Percentiles rank a stretch among this genome's conserved stretches.
Evolutionary conservation across 345 rosid genomes (phyloP).

Genomic region (Eutrema japonicum): DNA sequence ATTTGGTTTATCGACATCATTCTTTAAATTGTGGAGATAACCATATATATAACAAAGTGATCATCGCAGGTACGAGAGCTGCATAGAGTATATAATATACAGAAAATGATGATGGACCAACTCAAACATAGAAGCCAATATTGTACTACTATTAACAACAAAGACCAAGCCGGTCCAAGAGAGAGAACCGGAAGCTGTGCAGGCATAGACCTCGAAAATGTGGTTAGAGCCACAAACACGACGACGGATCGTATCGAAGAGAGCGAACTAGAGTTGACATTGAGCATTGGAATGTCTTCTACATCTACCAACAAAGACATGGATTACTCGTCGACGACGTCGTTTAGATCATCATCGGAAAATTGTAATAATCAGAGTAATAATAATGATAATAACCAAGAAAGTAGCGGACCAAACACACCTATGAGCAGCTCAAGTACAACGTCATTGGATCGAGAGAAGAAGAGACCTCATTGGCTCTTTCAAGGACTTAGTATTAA

Average conservation of each 20-base stretch:
- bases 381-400: conserved; percentile 40
- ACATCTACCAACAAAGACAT: conserved; percentile 42
- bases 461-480: conserved; percentile 73
- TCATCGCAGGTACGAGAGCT: conserved; percentile 78
- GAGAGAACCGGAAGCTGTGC: conserved; percentile 64
- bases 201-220: conserved; percentile 56
- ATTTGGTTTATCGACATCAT: conserved; percentile 10
- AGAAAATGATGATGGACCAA: conserved; percentile 69
- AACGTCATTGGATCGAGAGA: conserved; percentile 63
- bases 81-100: conserved; percentile 73
- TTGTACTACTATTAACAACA: conserved; percentile 41
- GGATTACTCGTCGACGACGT: conserved; percentile 43
- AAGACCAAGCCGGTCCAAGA: conserved; percentile 44
- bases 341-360: conserved; percentile 44
- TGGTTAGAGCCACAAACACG: conserved; percentile 44
- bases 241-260: conserved; percentile 51
- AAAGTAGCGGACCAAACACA: conserved; percentile 54
- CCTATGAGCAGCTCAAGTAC: conserved; percentile 63
- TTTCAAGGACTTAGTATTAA: conserved; percentile 63
- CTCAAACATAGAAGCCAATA: conserved; percentile 52
- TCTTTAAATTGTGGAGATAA: neutral
- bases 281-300: conserved; percentile 66
- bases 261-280: conserved; percentile 63
- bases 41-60: conserved; percentile 9
- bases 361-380: conserved; percentile 45